These are phyloP conservation scores for Batrachochytrium dendrobatidis DNA, from an alignment of 371 early-diverging fungal species.

Conservation along the genomic window DNA sequence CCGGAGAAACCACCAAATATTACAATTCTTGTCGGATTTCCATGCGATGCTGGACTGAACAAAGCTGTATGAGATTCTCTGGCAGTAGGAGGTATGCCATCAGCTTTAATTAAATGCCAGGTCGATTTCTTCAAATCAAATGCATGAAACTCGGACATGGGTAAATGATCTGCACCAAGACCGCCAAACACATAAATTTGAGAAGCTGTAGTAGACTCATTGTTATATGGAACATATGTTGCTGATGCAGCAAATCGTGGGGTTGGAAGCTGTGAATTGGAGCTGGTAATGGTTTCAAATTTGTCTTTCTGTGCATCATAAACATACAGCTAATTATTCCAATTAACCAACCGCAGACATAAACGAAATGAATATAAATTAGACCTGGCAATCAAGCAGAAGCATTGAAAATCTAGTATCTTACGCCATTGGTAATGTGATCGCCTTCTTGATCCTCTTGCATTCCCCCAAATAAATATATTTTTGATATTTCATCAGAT, in stretches of 20 bases:
- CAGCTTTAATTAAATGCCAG: background rate
- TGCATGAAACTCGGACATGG: background rate
- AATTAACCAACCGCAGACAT: too few relatives aligned
- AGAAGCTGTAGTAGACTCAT: too few relatives aligned
- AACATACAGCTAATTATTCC: too few relatives aligned
- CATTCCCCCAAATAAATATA: background rate
- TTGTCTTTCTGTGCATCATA: too few relatives aligned
- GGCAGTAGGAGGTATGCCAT: background rate
- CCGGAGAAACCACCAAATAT: background rate
- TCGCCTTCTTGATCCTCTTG: background rate
- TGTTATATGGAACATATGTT: background rate
- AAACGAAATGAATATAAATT: background rate
- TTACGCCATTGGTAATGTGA: background rate
- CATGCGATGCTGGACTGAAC: background rate
- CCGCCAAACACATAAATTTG: background rate
- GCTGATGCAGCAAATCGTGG: background rate
- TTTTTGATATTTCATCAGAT: background rate
- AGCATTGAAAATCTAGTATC: too few relatives aligned
- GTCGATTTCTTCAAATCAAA: background rate
- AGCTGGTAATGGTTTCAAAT: too few relatives aligned
- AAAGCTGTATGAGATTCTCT: background rate
- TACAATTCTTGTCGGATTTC: background rate
- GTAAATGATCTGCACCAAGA: background rate
- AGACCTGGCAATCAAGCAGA: background rate
- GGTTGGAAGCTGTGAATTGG: background rate